phyloP scores from a whole-genome alignment of 345 rosid genomes.

The Carallia brachiata region DNA sequence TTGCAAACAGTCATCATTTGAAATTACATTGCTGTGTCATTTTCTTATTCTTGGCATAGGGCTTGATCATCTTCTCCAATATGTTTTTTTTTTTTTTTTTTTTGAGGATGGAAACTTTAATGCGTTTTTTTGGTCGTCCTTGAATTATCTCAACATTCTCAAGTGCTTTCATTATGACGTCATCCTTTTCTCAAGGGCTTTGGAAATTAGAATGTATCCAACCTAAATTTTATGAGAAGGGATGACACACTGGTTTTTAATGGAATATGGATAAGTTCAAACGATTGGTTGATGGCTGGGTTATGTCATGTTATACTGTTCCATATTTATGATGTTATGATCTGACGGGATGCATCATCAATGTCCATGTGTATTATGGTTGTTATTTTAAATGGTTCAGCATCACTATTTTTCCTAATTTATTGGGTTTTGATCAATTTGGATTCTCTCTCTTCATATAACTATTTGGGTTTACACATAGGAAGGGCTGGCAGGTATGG shows the following conservation, averaged over 20 bases:
- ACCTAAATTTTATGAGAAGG: not conserved
- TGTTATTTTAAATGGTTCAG: not conserved
- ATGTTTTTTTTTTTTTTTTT: not conserved
- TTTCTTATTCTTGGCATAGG: not conserved
- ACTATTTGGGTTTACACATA: constrained; percentile 15
- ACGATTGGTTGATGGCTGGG: not conserved
- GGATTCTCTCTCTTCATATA: not conserved
- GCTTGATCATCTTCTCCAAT: not conserved
- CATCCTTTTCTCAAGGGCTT: not conserved
- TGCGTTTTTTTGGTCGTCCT: not conserved
- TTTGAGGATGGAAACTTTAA: not conserved
- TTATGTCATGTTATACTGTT: constrained; percentile 1
- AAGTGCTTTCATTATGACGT: not conserved
- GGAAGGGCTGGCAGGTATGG: constrained; percentile 95
- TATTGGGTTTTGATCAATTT: not conserved
- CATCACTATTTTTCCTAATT: not conserved
- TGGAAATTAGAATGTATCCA: not conserved
- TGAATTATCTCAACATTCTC: not conserved
- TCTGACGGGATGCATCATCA: not conserved
- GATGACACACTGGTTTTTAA: not conserved
- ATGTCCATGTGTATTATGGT: not conserved
- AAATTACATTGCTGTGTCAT: not conserved
- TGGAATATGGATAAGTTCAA: not conserved
- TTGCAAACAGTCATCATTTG: not conserved
- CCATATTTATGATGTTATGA: not conserved